Evolutionary conservation across 2,329 filamentous ascomycete genomes (phyloP).

Genomic region (Xylariaceae sp.): DNA sequence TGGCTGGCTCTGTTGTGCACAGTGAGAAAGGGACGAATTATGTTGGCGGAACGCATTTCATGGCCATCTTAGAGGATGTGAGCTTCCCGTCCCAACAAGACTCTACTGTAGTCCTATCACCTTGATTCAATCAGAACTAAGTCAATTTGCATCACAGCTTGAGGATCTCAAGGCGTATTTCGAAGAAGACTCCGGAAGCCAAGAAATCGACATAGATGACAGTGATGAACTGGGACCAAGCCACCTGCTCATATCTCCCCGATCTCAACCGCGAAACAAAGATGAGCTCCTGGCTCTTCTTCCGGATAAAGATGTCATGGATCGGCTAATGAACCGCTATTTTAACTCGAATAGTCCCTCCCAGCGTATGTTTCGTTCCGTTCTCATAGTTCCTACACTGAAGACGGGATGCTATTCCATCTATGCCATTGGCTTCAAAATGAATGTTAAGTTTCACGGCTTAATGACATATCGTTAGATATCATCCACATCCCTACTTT

Average conservation of each 20-base stretch:
- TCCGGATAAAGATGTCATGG: conserved; percentile 45
- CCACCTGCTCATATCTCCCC: conserved; percentile 44
- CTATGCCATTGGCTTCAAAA: background rate
- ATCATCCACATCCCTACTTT: conserved; percentile 54
- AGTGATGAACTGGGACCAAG: conserved; percentile 36
- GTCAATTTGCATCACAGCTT: conserved; percentile 40
- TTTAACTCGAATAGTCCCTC: conserved; percentile 54
- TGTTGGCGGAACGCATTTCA: conserved; percentile 58
- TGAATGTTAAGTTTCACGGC: background rate
- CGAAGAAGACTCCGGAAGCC: conserved; percentile 43
- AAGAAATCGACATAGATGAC: conserved; percentile 27
- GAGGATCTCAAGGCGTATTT: conserved; percentile 59
- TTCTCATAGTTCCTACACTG: too few relatives aligned
- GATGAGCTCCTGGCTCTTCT: conserved; percentile 47
- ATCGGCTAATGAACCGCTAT: conserved; percentile 51
- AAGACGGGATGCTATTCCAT: too few relatives aligned
- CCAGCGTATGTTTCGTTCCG: conserved; percentile 38
- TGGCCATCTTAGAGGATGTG: conserved; percentile 60
- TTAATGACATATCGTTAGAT: conserved; percentile 35
- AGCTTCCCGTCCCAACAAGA: conserved; percentile 23
- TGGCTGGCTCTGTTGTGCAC: conserved; percentile 42
- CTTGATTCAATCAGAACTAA: background rate
- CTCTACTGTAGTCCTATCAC: background rate
- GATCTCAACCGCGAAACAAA: conserved; percentile 38
- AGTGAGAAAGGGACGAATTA: conserved; percentile 47